Base-by-base conservation (phyloP, 441 rosid genomes). In the Theobroma grandiflorum region DNA sequence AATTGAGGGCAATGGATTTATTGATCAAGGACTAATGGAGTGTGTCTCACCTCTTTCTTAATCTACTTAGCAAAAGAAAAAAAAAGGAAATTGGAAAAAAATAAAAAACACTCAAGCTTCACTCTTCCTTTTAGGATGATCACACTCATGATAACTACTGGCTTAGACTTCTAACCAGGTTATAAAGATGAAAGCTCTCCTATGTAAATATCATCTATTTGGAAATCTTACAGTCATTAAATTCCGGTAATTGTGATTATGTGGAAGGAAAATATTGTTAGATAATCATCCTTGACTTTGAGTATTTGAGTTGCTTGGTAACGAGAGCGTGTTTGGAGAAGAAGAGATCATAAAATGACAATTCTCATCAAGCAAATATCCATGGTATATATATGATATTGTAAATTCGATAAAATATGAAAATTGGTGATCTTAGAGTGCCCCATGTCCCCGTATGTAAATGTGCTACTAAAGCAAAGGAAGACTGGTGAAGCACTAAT, bases 1-100 rank as follows among this genome's bases (percentile, higher is more conserved):
- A 55, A 65, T 80, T 6, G 85, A 87, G 67, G 88, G 78, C 63
- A 77, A 77, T 40, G 80, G 59, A 52, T 70, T 65, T 70, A 76
- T 79, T n/a, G 86, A 87, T 68, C 87, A 82, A 78, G 84, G 76
- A 61, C 79, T 63, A 31, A 79, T 38, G 78, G 79, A 87, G 89
- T 88, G 83, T 67, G 87, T 84, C 80, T 78, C 63, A 58, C 74
- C 82, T 86, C 84, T 79, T 74, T 66, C 77, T 82, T 50, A 53
- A 35, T 77, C 63, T 52, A 52, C 55, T 52, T 43, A 10, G 57
- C 31, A 26, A 26, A 26, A 26, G 42, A 75, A 22, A 42, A 16
- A 62, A 8, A 72, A 73, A 20, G 33, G 22, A 2, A 38, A 10
- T 0, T 3, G 33, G 10, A 20, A 14, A 77, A 26, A 20, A 4